These are phyloP conservation scores for Phytophthora lateralis DNA, from an alignment of 352 stramenopile genomes.

Conservation along the genomic window DNA sequence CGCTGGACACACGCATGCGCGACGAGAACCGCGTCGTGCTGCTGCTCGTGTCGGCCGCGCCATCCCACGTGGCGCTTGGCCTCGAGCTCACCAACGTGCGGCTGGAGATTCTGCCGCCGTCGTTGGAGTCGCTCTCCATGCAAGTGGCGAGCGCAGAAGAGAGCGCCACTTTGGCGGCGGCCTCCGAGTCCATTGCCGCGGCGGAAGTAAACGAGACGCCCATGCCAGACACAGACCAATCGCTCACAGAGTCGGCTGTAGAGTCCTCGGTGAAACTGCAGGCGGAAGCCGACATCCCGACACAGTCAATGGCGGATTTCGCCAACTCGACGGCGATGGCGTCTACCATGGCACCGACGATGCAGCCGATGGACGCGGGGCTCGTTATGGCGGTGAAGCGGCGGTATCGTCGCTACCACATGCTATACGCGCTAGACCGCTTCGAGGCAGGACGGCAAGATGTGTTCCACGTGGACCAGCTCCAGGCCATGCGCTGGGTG, in stretches of 20 bases:
- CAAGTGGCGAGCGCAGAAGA: constrained; percentile 48
- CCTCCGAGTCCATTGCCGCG: constrained; percentile 30
- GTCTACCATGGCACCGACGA: constrained; percentile 24
- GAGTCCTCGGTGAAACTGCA: constrained; percentile 15
- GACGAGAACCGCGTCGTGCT: constrained; percentile 50
- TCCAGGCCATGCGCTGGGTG: constrained; percentile 62
- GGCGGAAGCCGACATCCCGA: constrained; percentile 10
- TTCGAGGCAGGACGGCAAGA: constrained; percentile 51
- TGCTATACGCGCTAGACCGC: constrained; percentile 57
- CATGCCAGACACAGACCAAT: constrained; percentile 15
- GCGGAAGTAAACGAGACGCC: constrained; percentile 16
- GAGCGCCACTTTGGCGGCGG: constrained; percentile 32
- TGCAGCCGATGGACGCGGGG: constrained; percentile 49
- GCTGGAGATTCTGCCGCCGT: constrained; percentile 51
- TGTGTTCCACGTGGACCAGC: constrained; percentile 52
- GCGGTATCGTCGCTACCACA: constrained; percentile 56
- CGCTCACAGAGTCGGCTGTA: constrained; percentile 16
- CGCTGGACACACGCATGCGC: constrained; percentile 54
- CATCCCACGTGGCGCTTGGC: constrained; percentile 53
- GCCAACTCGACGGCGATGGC: constrained; percentile 18
- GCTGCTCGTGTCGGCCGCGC: constrained; percentile 44
- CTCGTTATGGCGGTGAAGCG: constrained; percentile 59
- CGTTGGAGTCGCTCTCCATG: constrained; percentile 48
- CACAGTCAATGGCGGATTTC: constrained; percentile 7
- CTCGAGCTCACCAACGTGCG: constrained; percentile 61